These are phyloP conservation scores for Dendrostoma leiphaemia DNA, from an alignment of 2,329 filamentous ascomycete genomes.

Conservation along the genomic window DNA sequence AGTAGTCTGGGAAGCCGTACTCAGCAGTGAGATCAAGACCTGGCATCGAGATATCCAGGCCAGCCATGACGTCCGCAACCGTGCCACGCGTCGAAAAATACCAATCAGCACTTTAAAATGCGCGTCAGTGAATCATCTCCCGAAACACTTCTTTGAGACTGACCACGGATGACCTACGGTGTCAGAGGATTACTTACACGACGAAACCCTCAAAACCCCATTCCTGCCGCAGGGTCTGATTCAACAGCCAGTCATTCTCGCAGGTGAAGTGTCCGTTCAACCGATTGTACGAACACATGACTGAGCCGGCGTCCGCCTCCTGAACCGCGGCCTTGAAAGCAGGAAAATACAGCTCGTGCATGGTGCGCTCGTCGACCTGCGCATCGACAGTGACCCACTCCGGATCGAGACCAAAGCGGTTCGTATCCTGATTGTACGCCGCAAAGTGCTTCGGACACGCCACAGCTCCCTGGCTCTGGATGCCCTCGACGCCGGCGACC, in stretches of 20 bases:
- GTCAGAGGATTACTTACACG: not conserved
- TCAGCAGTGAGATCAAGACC: not conserved
- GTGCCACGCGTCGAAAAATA: not conserved
- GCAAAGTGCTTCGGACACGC: constrained; percentile 7
- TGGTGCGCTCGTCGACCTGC: not conserved
- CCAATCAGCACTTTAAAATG: not conserved
- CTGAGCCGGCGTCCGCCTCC: constrained; percentile 1
- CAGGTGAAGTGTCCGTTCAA: not conserved
- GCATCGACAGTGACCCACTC: not conserved
- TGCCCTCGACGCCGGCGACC: not conserved
- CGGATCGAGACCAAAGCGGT: not conserved
- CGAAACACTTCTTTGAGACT: too few relatives aligned
- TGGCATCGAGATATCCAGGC: not conserved
- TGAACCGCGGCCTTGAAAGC: constrained; percentile 3
- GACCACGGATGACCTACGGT: too few relatives aligned
- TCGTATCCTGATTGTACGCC: constrained; percentile 6
- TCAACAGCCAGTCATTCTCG: constrained; percentile 4
- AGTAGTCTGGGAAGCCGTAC: constrained; percentile 17
- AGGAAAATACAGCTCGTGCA: constrained; percentile 4
- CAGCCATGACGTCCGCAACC: not conserved
- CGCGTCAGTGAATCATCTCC: not conserved
- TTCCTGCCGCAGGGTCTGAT: not conserved
- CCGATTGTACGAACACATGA: constrained; percentile 7
- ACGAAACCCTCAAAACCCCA: constrained; percentile 7
- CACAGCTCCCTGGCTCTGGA: not conserved